Conservation (phyloP, 2,329 filamentous ascomycete species). For the Exophiala spinifera region DNA sequence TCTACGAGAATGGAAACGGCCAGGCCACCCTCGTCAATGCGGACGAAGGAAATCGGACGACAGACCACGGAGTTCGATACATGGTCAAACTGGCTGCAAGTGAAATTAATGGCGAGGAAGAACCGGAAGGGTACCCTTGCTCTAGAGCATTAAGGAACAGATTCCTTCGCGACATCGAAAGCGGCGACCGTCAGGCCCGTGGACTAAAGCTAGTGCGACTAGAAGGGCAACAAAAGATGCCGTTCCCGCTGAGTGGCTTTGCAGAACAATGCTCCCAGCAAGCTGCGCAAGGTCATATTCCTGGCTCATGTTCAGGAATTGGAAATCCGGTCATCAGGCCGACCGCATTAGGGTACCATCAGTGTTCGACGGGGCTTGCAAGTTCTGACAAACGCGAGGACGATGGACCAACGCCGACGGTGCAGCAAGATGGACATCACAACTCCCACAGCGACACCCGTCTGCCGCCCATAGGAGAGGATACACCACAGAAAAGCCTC, state of each 20-base stretch:
- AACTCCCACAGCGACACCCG: neutral
- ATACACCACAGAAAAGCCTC: neutral
- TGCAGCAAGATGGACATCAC: neutral
- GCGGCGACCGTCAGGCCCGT: slow-evolving; percentile 1
- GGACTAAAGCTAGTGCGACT: slow-evolving; percentile 8
- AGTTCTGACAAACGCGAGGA: neutral
- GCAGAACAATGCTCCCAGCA: slow-evolving; percentile 15
- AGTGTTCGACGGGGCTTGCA: neutral
- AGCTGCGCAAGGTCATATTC: neutral
- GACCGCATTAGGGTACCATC: neutral
- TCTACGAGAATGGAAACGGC: slow-evolving; percentile 13
- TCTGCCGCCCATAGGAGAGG: neutral
- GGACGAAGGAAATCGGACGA: neutral
- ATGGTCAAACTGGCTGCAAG: slow-evolving; percentile 9
- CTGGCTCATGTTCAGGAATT: neutral
- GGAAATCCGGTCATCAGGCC: neutral
- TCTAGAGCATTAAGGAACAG: slow-evolving; percentile 6
- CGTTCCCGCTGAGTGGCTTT: slow-evolving; percentile 18
- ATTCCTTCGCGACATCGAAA: slow-evolving; percentile 12
- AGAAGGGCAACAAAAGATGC: slow-evolving; percentile 20
- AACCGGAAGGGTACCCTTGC: slow-evolving; percentile 1
- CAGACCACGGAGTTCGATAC: slow-evolving; percentile 10
- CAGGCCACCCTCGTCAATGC: too few species aligned
- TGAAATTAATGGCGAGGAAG: neutral
- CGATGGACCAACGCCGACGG: neutral